Conservation (phyloP, 1,284 basidiomycete species). For the Melanopsichium pennsylvanicum region DNA sequence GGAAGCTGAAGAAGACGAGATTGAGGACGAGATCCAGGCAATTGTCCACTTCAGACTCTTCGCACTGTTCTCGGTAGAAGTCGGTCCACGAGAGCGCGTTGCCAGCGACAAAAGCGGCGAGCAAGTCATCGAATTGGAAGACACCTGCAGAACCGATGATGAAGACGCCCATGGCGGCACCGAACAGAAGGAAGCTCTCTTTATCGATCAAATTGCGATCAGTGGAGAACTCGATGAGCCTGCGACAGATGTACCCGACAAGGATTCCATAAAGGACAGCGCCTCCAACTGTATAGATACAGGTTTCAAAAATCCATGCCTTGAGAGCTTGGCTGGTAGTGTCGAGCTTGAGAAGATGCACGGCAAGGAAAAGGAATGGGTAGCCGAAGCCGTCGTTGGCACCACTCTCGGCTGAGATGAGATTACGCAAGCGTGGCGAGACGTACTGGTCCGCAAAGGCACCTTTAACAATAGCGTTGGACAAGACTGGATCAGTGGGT, state of each 20-base stretch:
- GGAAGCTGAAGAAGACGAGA: slow-evolving; percentile 66
- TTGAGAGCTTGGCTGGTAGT: slow-evolving; percentile 38
- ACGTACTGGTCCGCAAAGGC: slow-evolving; percentile 60
- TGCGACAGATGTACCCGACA: slow-evolving; percentile 48
- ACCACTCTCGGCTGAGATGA: slow-evolving; percentile 60
- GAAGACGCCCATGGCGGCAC: slow-evolving; percentile 51
- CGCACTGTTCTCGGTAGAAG: slow-evolving; percentile 58
- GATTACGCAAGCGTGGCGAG: slow-evolving; percentile 51
- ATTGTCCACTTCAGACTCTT: slow-evolving; percentile 59
- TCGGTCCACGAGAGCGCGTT: slow-evolving; percentile 58
- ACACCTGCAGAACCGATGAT: slow-evolving; percentile 53
- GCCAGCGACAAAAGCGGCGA: slow-evolving; percentile 57
- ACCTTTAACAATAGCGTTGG: slow-evolving; percentile 58
- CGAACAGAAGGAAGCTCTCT: slow-evolving; percentile 55
- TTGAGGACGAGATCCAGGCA: slow-evolving; percentile 57
- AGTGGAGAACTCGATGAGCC: slow-evolving; percentile 50
- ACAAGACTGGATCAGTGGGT: slow-evolving; percentile 56
- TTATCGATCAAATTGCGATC: slow-evolving; percentile 55
- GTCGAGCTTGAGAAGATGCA: slow-evolving; percentile 43
- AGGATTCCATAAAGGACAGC: slow-evolving; percentile 40
- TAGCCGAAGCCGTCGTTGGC: slow-evolving; percentile 57
- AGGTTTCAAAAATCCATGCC: slow-evolving; percentile 44
- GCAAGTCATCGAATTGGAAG: slow-evolving; percentile 52
- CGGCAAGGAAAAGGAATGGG: slow-evolving; percentile 55
- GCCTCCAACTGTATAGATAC: slow-evolving; percentile 46